phyloP scores from a whole-genome alignment of 331 rosid species.

The Quercus tomentella region DNA sequence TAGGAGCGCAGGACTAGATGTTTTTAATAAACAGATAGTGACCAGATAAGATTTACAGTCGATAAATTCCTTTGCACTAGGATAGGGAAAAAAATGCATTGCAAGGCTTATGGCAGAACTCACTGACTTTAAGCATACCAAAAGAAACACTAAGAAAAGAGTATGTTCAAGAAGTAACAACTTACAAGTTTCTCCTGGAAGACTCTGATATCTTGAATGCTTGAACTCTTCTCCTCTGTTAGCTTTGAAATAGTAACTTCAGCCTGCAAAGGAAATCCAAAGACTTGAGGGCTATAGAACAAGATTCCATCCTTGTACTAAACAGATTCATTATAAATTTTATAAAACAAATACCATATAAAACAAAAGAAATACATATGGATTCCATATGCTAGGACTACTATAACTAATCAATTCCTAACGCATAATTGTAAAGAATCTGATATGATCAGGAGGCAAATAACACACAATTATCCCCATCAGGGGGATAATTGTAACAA shows the following conservation, averaged over 20 bases:
- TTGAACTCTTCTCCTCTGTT: slow-evolving; percentile 68
- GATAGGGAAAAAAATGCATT: background rate
- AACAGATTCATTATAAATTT: too few species aligned
- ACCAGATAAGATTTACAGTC: too few species aligned
- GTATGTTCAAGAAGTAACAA: background rate
- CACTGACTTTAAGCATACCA: slow-evolving; percentile 1
- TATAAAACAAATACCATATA: too few species aligned
- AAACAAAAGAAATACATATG: too few species aligned
- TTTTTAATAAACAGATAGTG: too few species aligned
- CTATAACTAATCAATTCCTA: too few species aligned
- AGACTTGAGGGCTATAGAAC: background rate
- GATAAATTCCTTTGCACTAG: background rate
- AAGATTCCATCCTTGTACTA: too few species aligned
- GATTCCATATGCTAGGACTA: too few species aligned
- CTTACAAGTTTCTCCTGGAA: slow-evolving; percentile 66
- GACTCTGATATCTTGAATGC: slow-evolving; percentile 49
- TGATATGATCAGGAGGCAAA: background rate
- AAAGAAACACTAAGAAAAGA: slow-evolving; percentile 10
- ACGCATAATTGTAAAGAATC: background rate
- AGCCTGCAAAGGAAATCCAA: slow-evolving; percentile 51
- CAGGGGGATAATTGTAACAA: background rate
- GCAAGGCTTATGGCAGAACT: background rate
- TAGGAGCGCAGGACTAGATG: background rate
- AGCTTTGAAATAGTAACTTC: slow-evolving; percentile 62
- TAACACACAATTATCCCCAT: background rate